These are phyloP conservation scores for Fusarium citri DNA, from an alignment of 2,329 filamentous ascomycete genomes.

Conservation along the genomic window DNA sequence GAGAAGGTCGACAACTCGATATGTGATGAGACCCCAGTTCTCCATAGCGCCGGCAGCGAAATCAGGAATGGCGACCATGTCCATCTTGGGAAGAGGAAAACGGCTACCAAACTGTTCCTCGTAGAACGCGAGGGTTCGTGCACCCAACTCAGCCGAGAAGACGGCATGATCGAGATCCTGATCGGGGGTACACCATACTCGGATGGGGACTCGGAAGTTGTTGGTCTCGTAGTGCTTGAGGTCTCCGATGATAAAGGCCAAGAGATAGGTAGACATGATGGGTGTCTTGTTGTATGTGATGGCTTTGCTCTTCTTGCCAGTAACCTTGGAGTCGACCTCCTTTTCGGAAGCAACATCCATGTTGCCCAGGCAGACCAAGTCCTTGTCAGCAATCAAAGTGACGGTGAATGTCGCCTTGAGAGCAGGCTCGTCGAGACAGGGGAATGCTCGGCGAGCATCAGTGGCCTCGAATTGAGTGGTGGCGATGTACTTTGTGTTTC, in stretches of 20 bases:
- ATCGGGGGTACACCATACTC: constrained; percentile 93
- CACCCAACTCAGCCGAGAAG: constrained; percentile 90
- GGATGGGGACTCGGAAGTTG: constrained; percentile 88
- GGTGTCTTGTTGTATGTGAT: constrained; percentile 94
- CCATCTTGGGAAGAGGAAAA: constrained; percentile 63
- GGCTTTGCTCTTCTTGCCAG: constrained; percentile 74
- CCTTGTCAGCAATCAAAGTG: constrained; percentile 89
- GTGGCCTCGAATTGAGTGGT: constrained; percentile 98
- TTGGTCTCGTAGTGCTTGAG: constrained; percentile 94
- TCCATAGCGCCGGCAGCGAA: constrained; percentile 98
- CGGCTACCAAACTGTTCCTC: constrained; percentile 91
- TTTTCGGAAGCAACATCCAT: constrained; percentile 91
- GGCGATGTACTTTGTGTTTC: constrained; percentile 83
- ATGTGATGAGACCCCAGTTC: constrained; percentile 97
- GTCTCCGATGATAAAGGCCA: constrained; percentile 94
- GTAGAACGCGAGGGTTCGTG: constrained; percentile 91
- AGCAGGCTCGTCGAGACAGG: constrained; percentile 95
- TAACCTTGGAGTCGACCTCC: constrained; percentile 74
- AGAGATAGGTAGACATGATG: constrained; percentile 93
- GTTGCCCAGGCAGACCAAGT: constrained; percentile 92
- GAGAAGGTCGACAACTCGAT: constrained; percentile 84
- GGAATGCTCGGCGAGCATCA: constrained; percentile 91
- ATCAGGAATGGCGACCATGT: constrained; percentile 84
- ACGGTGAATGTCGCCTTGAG: constrained; percentile 94
- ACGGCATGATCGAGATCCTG: constrained; percentile 90